Conservation (phyloP, 768 basidiomycete genomes). For the Clitopilus passeckerianus region DNA sequence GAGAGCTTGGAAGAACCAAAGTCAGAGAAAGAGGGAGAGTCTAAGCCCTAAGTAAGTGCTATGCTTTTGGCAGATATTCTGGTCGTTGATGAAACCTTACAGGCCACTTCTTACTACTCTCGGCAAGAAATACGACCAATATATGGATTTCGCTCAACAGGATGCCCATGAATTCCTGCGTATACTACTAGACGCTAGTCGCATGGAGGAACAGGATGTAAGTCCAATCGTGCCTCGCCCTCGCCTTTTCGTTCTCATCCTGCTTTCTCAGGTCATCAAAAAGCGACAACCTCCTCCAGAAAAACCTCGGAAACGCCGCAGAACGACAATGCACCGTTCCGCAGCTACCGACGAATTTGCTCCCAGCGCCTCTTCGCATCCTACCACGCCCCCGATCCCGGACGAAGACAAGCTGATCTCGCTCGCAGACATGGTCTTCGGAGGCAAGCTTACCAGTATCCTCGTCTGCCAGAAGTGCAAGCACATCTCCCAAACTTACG, state of each 20-base stretch:
- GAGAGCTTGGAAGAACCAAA: conserved; percentile 62
- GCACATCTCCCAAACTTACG: conserved; percentile 85
- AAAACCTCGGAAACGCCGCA: conserved; percentile 33
- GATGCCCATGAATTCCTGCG: conserved; percentile 93
- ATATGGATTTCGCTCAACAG: conserved; percentile 91
- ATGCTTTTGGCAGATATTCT: not conserved
- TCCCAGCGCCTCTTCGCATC: conserved; percentile 3
- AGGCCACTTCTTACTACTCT: conserved; percentile 64
- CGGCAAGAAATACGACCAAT: conserved; percentile 89
- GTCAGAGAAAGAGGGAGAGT: conserved; percentile 39
- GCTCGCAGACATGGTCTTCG: conserved; percentile 88
- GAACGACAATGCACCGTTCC: conserved; percentile 27
- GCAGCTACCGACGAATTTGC: conserved; percentile 6
- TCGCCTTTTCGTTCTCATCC: not conserved
- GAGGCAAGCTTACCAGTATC: conserved; percentile 83
- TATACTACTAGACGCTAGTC: conserved; percentile 85
- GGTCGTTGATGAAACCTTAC: not conserved
- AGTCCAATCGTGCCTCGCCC: conserved; percentile 14
- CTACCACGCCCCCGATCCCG: conserved; percentile 13
- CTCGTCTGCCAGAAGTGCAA: conserved; percentile 95
- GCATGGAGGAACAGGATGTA: conserved; percentile 93
- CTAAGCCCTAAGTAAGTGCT: conserved; percentile 64
- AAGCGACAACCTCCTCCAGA: conserved; percentile 48
- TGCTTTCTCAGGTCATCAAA: conserved; percentile 65
- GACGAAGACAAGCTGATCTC: conserved; percentile 55